Conservation (phyloP, 2,329 filamentous ascomycete genomes). For the Ophiocordyceps camponoti-floridani region DNA sequence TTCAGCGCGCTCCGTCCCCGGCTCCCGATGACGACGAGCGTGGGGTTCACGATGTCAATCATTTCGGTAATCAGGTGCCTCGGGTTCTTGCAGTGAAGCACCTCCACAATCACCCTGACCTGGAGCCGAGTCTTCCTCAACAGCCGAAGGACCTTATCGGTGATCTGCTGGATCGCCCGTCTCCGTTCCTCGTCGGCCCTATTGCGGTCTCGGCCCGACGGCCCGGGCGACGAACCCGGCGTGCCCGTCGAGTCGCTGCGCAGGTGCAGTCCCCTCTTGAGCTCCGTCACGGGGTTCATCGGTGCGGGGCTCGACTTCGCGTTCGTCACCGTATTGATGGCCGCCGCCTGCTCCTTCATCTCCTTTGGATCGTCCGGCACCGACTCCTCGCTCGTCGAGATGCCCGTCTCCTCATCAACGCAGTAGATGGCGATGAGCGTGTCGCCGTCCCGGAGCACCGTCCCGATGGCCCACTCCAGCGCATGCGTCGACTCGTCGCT, state of each 20-base stretch:
- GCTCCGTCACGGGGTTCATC: slow-evolving; percentile 15
- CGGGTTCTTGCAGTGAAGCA: slow-evolving; percentile 95
- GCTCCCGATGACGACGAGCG: slow-evolving; percentile 82
- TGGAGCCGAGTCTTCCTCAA: slow-evolving; percentile 83
- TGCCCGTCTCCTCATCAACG: slow-evolving; percentile 67
- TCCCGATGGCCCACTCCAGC: slow-evolving; percentile 93
- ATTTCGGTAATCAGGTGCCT: slow-evolving; percentile 94
- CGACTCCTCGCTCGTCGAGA: slow-evolving; percentile 28
- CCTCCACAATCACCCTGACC: slow-evolving; percentile 84
- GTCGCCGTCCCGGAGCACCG: slow-evolving; percentile 82
- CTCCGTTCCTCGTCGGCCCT: slow-evolving; percentile 63
- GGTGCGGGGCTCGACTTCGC: slow-evolving; percentile 15
- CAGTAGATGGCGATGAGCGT: slow-evolving; percentile 88
- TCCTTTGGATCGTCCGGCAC: slow-evolving; percentile 57
- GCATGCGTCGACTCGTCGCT: slow-evolving; percentile 91
- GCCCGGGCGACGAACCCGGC: slow-evolving; percentile 28
- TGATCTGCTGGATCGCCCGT: slow-evolving; percentile 68
- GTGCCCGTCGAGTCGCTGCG: slow-evolving; percentile 14
- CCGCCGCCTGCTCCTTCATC: slow-evolving; percentile 57
- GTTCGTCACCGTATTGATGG: slow-evolving; percentile 45
- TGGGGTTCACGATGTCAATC: slow-evolving; percentile 84
- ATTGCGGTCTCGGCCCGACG: slow-evolving; percentile 27
- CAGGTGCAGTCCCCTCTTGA: slow-evolving; percentile 11
- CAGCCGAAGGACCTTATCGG: slow-evolving; percentile 66
- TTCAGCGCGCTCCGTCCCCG: slow-evolving; percentile 83